Conservation (phyloP, 2,329 filamentous ascomycete genomes). For the Sporothrix schenckii region DNA sequence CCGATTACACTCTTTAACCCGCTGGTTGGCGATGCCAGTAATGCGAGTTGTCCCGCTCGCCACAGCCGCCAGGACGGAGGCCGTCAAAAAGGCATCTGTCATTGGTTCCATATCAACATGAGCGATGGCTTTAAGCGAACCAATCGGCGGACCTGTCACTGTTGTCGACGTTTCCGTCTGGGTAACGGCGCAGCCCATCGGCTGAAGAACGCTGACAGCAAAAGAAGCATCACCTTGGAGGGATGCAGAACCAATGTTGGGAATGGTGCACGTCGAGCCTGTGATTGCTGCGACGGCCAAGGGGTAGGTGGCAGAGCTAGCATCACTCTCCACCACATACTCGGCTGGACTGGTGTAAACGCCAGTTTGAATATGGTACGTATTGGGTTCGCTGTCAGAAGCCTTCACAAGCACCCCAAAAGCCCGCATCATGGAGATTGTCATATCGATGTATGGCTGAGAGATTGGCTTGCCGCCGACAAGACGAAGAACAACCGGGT, state of each 20-base stretch:
- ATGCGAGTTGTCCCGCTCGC: conserved; percentile 83
- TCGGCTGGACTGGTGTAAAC: conserved; percentile 79
- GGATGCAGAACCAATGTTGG: conserved; percentile 91
- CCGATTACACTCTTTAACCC: conserved; percentile 97
- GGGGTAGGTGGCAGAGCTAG: conserved; percentile 95
- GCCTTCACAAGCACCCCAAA: conserved; percentile 83
- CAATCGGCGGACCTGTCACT: conserved; percentile 81
- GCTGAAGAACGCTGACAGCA: conserved; percentile 82
- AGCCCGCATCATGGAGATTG: conserved; percentile 91
- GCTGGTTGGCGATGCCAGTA: conserved; percentile 92
- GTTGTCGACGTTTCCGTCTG: conserved; percentile 87
- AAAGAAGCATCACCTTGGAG: conserved; percentile 95
- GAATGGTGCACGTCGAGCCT: conserved; percentile 91
- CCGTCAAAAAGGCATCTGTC: conserved; percentile 97
- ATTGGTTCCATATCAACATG: conserved; percentile 98
- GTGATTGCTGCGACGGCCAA: conserved; percentile 93
- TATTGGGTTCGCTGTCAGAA: conserved; percentile 79
- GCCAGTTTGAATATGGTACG: conserved; percentile 89
- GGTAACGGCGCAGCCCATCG: conserved; percentile 91
- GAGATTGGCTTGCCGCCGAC: conserved; percentile 98
- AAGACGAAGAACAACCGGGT: conserved; percentile 84
- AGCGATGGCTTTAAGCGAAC: conserved; percentile 71
- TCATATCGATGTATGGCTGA: conserved; percentile 98
- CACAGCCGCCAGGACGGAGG: conserved; percentile 88
- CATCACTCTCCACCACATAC: conserved; percentile 94